These are phyloP conservation scores for Triangularia verruculosa DNA, from an alignment of 2,329 filamentous ascomycete species.

Conservation along the genomic window DNA sequence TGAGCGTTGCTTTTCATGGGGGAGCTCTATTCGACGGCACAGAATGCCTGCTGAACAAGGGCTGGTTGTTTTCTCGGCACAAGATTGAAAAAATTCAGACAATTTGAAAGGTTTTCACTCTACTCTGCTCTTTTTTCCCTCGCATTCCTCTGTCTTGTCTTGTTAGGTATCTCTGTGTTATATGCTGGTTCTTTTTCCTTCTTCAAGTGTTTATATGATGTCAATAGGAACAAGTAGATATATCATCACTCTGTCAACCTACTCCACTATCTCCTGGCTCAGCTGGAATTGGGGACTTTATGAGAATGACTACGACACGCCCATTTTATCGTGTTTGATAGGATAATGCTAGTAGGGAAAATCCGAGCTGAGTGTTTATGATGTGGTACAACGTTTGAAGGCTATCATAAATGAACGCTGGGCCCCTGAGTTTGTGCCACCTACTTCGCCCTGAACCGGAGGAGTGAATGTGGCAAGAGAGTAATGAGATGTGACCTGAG, in stretches of 20 bases:
- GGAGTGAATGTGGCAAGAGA: not conserved
- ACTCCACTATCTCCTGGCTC: not conserved
- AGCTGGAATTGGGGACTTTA: not conserved
- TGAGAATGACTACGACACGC: too few relatives aligned
- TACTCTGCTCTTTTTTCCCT: not conserved
- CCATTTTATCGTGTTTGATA: too few relatives aligned
- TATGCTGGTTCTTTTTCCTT: not conserved
- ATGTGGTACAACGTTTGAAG: not conserved
- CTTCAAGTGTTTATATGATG: slow-evolving; percentile 2
- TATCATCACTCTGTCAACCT: not conserved
- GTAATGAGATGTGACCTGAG: not conserved
- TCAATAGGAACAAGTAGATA: slow-evolving; percentile 3
- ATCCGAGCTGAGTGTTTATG: not conserved
- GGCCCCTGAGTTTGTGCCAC: not conserved
- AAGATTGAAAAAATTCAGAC: not conserved
- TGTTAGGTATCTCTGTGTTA: slow-evolving; percentile 4
- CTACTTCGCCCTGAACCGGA: not conserved
- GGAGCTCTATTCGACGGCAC: not conserved
- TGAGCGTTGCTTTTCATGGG: not conserved
- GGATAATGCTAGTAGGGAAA: too few relatives aligned
- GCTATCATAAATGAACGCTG: not conserved
- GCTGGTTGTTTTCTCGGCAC: not conserved
- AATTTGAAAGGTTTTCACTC: not conserved
- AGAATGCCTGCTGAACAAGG: not conserved
- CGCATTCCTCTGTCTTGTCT: not conserved